Evolutionary conservation across 495 filamentous ascomycete species (phyloP).

Genomic region (Penicillium maclennaniae): DNA sequence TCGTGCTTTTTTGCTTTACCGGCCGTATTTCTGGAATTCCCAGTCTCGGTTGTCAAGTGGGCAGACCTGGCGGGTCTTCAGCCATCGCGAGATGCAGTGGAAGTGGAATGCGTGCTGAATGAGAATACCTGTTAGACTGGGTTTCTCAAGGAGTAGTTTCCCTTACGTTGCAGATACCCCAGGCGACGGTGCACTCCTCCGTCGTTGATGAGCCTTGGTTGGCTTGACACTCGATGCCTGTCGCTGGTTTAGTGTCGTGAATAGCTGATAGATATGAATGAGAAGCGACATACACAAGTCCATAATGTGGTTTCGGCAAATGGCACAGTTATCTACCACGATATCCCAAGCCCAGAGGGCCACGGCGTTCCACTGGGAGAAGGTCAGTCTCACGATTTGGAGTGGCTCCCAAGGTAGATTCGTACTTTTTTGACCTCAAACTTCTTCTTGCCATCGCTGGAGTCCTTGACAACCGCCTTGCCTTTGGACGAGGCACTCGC

Average conservation of each 20-base stretch:
- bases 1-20: constrained; percentile 39
- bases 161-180: constrained; percentile 98
- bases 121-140: background rate
- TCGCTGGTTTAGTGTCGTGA: background rate
- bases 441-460: constrained; percentile 66
- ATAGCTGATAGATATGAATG: background rate
- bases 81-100: constrained; percentile 98
- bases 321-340: constrained; percentile 98
- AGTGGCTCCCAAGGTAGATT: constrained; percentile 11
- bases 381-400: constrained; percentile 7
- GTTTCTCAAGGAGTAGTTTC: background rate
- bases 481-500: constrained; percentile 48
- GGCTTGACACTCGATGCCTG: constrained; percentile 98
- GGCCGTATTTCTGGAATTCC: constrained; percentile 99
- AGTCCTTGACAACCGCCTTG: constrained; percentile 58
- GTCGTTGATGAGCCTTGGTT: constrained; percentile 97
- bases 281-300: constrained; percentile 69
- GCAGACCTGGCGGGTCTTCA: constrained; percentile 99
- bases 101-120: constrained; percentile 97
- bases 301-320: constrained; percentile 99
- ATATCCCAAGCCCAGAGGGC: constrained; percentile 99
- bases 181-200: constrained; percentile 97
- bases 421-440: constrained; percentile 98
- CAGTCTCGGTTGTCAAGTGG: constrained; percentile 97
- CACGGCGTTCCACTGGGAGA: constrained; percentile 91